These are phyloP conservation scores for Stipa capillata DNA, from an alignment of 176 grass and related monocot species.

Conservation along the genomic window DNA sequence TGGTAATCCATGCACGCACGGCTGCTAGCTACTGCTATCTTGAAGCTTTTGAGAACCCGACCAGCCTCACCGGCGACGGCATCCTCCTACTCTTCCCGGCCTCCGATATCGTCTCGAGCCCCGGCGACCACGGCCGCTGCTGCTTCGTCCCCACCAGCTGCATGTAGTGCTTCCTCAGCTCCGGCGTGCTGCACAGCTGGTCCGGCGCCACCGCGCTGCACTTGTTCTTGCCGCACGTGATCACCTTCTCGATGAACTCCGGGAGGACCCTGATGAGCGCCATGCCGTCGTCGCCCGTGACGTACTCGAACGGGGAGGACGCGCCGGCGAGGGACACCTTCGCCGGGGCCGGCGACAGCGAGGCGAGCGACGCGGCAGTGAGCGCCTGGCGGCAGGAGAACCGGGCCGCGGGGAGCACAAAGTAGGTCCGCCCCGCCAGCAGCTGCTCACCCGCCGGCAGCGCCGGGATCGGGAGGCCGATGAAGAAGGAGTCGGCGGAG, in stretches of 20 bases:
- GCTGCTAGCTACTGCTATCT: slow-evolving; percentile 12
- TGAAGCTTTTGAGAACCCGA: slow-evolving; percentile 15
- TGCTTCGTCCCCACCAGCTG: slow-evolving; percentile 56
- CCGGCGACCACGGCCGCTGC: slow-evolving; percentile 67
- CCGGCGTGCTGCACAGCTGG: slow-evolving; percentile 68
- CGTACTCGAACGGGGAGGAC: slow-evolving; percentile 62
- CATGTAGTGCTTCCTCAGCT: slow-evolving; percentile 80
- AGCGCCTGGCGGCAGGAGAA: slow-evolving; percentile 47
- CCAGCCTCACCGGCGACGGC: slow-evolving; percentile 28
- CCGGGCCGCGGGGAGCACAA: slow-evolving; percentile 58
- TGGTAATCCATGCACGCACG: neutral
- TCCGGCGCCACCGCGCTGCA: neutral
- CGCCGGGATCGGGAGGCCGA: slow-evolving; percentile 66
- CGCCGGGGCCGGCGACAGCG: slow-evolving; percentile 44
- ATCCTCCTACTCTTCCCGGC: slow-evolving; percentile 30
- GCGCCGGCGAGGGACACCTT: slow-evolving; percentile 32
- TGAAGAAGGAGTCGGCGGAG: slow-evolving; percentile 66
- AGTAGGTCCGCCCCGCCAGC: slow-evolving; percentile 62
- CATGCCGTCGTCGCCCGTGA: slow-evolving; percentile 54
- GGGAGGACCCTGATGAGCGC: slow-evolving; percentile 66
- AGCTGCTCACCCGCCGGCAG: slow-evolving; percentile 41
- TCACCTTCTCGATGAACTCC: slow-evolving; percentile 71
- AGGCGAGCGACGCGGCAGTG: slow-evolving; percentile 61
- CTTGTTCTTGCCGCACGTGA: slow-evolving; percentile 25
- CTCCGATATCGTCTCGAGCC: slow-evolving; percentile 79